phyloP scores from a whole-genome alignment of 148 eudicot species.

The Persicaria maculosa region DNA sequence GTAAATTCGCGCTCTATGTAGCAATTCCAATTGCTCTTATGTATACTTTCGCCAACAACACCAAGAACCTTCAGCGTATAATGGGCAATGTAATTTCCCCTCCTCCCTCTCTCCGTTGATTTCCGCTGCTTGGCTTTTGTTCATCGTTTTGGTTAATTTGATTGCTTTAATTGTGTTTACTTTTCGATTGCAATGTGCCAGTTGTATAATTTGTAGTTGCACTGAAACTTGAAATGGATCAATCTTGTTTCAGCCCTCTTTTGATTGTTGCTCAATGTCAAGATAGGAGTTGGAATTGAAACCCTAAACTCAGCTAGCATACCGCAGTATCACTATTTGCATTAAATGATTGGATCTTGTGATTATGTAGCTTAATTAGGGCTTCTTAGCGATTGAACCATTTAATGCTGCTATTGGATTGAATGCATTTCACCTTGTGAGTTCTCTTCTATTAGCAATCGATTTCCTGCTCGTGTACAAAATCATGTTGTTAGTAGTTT shows the following conservation, averaged over 20 bases:
- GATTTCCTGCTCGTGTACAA: background rate
- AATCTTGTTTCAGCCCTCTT: background rate
- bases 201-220: background rate
- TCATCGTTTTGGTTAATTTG: background rate
- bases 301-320: background rate
- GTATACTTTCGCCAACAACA: slow-evolving; percentile 78
- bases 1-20: slow-evolving; percentile 75
- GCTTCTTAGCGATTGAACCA: background rate
- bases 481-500: background rate
- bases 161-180: background rate
- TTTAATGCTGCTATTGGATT: background rate
- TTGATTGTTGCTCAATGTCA: background rate
- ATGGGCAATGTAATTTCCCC: slow-evolving; percentile 59
- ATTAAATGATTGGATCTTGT: background rate
- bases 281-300: background rate
- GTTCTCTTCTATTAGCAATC: background rate
- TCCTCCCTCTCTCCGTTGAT: background rate
- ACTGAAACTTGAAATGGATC: background rate
- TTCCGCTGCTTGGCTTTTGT: background rate
- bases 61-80: slow-evolving; percentile 61
- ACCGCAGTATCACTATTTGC: background rate
- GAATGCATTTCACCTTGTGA: background rate
- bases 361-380: background rate
- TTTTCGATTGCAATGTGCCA: background rate
- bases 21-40: slow-evolving; percentile 67